Percentiles rank a stretch among this genome's conserved stretches.
Conservation (phyloP, 2,329 filamentous ascomycete species). For the Microsporum ferrugineum region DNA sequence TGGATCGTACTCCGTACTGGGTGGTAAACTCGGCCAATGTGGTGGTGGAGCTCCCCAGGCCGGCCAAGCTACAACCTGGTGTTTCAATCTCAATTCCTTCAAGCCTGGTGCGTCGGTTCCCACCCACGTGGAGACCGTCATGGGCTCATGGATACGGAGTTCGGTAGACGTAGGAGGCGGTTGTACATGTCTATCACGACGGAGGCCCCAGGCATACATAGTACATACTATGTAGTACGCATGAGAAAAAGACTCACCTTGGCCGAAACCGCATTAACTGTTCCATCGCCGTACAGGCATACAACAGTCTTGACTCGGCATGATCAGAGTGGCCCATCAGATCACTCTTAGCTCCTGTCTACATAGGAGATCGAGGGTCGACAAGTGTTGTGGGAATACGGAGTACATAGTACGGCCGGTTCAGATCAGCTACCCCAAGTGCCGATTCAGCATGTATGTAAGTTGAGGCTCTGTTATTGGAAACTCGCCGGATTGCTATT, state of each 20-base stretch:
- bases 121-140: not conserved
- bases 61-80: not conserved
- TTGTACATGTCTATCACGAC: not conserved
- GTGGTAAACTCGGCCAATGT: not conserved
- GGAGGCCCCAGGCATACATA: too few relatives aligned
- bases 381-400: not conserved
- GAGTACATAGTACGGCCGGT: not conserved
- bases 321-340: not conserved
- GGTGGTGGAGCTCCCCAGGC: not conserved
- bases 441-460: not conserved
- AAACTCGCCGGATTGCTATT: not conserved
- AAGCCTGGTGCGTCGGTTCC: not conserved
- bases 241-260: too few relatives aligned
- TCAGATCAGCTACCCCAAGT: constrained; percentile 2
- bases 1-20: not conserved
- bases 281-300: too few relatives aligned
- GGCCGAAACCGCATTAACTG: too few relatives aligned
- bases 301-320: not conserved
- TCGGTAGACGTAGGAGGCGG: not conserved
- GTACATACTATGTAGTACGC: too few relatives aligned
- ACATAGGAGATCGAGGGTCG: not conserved
- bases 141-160: not conserved
- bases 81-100: not conserved
- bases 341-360: not conserved
- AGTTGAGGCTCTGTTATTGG: not conserved